Evolutionary conservation across 2,329 filamentous ascomycete genomes (phyloP), one percentile per base, ranked within the genome.

Genomic region (Fusarium brevicatenulatum): DNA sequence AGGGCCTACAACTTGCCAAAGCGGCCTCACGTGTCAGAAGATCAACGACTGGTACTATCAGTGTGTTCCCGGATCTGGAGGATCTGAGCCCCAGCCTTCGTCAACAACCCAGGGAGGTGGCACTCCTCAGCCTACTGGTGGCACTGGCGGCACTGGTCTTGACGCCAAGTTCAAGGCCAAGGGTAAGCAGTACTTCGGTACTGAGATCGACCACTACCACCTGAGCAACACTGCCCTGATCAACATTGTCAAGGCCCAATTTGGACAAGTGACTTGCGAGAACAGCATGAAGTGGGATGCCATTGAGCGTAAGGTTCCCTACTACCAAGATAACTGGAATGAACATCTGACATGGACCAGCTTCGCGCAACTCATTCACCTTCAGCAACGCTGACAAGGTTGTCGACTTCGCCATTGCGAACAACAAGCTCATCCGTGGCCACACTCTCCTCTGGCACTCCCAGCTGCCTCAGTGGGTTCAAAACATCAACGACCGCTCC

Each of bases 231-330:
- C 88, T 86, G 66, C 85, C 46, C 46, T 69, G 9, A 58, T 85
- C n/a, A 84, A 85, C 65, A 53, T 77, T 16, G 85, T 91, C 76
- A 88, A 92, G 79, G 85, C 86, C 70, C 83, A 91, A 21, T 92
- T 92, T 70, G 90, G 90, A 25, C 87, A 90, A 78, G 83, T 93
- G 28, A 92, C 91, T 0, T 86, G 88, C 4, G 91, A 93, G 83
- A 92, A 93, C 84, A 89, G 85, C 78, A 91, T 92, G 87, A 92
- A 93, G 82, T 93, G 90, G 90, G 89, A 91, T 73, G 82, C 86
- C 4, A 65, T 44, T 16, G 66, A 69, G 59, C 66, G 66, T 70
- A 59, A 49, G 66, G 2, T 40, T 39, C 37, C 9, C 5, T 39
- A 21, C 37, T 21, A 39, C 37, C 2, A 39, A 21, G 37, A 39